These are phyloP conservation scores for Monascus ruber DNA, from an alignment of 2,329 filamentous ascomycete species.

Conservation along the genomic window DNA sequence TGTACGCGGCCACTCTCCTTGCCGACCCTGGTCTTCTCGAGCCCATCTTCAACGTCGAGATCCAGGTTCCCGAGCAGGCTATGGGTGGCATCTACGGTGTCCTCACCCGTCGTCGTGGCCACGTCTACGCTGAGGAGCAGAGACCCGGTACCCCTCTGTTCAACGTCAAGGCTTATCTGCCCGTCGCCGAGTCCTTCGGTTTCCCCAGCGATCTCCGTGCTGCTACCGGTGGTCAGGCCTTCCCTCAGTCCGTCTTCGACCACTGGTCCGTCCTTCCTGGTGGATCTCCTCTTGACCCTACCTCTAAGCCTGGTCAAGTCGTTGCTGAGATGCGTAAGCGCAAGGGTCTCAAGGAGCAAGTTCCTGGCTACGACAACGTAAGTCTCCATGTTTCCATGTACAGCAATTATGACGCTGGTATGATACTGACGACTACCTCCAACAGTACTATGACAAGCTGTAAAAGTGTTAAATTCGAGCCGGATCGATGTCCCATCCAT, in stretches of 20 bases:
- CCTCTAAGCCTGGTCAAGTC: constrained; percentile 70
- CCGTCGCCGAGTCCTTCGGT: constrained; percentile 95
- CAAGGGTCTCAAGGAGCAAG: constrained; percentile 97
- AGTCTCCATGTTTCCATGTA: constrained; percentile 38
- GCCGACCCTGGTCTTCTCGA: constrained; percentile 86
- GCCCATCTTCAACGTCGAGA: constrained; percentile 98
- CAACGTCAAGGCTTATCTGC: constrained; percentile 96
- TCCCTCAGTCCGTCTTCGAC: constrained; percentile 98
- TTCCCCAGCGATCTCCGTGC: constrained; percentile 96
- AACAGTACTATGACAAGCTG: constrained; percentile 97
- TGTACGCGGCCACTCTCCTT: constrained; percentile 85
- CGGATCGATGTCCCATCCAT: constrained; percentile 31
- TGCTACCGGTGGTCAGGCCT: constrained; percentile 91
- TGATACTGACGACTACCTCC: constrained; percentile 30
- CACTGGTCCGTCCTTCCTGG: constrained; percentile 96
- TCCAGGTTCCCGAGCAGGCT: constrained; percentile 94
- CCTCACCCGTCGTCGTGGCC: constrained; percentile 92
- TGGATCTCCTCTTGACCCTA: constrained; percentile 78
- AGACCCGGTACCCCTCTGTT: constrained; percentile 97
- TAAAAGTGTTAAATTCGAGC: constrained; percentile 45
- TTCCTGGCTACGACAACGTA: constrained; percentile 91
- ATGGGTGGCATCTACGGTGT: constrained; percentile 99
- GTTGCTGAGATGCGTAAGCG: constrained; percentile 91
- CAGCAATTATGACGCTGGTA: constrained; percentile 1
- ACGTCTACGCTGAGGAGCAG: constrained; percentile 98